Evolutionary conservation across 768 basidiomycete genomes (phyloP), one percentile per base, ranked within the genome.

Genomic region (Clitopilus hobsonii): DNA sequence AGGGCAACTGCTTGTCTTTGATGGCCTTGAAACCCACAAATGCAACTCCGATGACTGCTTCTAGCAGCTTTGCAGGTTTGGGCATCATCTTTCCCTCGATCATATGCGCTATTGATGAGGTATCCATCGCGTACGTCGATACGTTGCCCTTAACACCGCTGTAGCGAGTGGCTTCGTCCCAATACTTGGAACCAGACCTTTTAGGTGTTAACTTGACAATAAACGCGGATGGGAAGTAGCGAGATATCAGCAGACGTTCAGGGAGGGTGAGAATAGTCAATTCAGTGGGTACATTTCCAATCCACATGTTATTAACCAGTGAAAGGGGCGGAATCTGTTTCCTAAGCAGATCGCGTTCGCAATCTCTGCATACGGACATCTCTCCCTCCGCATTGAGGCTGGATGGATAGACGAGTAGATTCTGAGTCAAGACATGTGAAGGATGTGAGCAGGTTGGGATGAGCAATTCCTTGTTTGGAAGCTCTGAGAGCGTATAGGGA

Each of bases 271-370:
- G 56, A 1, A 32, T 22, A 14, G 60, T 23, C 0, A 76, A 55
- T 27, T 67, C 57, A 30, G 49, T 56, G 0, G 75, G 75, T 3
- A 68, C 52, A 0, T 56, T 6, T 6, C 75, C 75, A 22, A 75
- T 66, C 75, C 74, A 78, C 32, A 77, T 41, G 6, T 65, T 60
- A 53, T 76, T 78, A 8, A 71, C 66, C 1, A 64, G 53, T 10
- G n/a, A 38, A 24, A 48, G 23, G 6, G 7, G 6, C 11, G 45
- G 45, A 8, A 18, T 7, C 6, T 7, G 7, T 8, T 48, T 24
- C n/a, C n/a, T n/a, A n/a, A n/a, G n/a, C n/a, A n/a, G n/a, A n/a
- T n/a, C n/a, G n/a, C n/a, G n/a, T n/a, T n/a, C n/a, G n/a, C n/a
- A n/a, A n/a, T n/a, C n/a, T n/a, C n/a, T n/a, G n/a, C n/a, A n/a